phyloP scores from a whole-genome alignment of 2,329 filamentous ascomycete genomes.

The Macrophomina tecta region DNA sequence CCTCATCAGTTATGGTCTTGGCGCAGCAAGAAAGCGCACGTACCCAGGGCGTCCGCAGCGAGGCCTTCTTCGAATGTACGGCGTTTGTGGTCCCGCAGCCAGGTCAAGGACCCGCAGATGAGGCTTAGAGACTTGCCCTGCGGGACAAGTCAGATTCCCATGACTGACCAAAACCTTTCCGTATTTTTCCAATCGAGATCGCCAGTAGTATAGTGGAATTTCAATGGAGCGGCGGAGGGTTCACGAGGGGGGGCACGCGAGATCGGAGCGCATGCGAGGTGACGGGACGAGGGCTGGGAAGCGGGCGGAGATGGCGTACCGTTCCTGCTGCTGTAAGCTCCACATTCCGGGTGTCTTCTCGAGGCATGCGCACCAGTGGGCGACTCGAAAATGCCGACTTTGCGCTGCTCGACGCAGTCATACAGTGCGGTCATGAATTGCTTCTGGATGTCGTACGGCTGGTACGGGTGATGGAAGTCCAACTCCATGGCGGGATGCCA shows the following conservation, averaged over 20 bases:
- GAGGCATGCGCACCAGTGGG: slow-evolving; percentile 72
- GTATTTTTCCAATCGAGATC: no score
- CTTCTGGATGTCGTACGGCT: slow-evolving; percentile 84
- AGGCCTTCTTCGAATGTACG: slow-evolving; percentile 61
- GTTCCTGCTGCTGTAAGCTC: slow-evolving; percentile 43
- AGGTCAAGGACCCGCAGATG: slow-evolving; percentile 87
- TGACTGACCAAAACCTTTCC: no score
- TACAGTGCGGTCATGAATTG: slow-evolving; percentile 89
- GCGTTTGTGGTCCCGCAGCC: slow-evolving; percentile 84
- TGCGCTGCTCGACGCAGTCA: slow-evolving; percentile 75
- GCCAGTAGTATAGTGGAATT: no score
- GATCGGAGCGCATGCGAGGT: not conserved
- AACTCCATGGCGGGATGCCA: not conserved
- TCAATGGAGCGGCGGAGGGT: no score
- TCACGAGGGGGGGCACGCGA: no score
- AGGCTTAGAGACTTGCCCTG: slow-evolving; percentile 89
- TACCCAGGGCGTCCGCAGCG: slow-evolving; percentile 52
- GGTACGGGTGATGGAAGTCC: slow-evolving; percentile 88
- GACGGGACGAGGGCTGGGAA: not conserved
- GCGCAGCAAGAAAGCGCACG: not conserved
- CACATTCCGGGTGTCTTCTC: not conserved
- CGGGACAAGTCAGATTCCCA: not conserved
- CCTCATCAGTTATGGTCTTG: slow-evolving; percentile 27
- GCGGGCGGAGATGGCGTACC: slow-evolving; percentile 38
- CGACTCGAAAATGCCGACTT: slow-evolving; percentile 88